Evolutionary conservation across 2,329 filamentous ascomycete genomes (phyloP), one percentile per base, ranked within the genome.

Genomic region (Colletotrichum abscissum): DNA sequence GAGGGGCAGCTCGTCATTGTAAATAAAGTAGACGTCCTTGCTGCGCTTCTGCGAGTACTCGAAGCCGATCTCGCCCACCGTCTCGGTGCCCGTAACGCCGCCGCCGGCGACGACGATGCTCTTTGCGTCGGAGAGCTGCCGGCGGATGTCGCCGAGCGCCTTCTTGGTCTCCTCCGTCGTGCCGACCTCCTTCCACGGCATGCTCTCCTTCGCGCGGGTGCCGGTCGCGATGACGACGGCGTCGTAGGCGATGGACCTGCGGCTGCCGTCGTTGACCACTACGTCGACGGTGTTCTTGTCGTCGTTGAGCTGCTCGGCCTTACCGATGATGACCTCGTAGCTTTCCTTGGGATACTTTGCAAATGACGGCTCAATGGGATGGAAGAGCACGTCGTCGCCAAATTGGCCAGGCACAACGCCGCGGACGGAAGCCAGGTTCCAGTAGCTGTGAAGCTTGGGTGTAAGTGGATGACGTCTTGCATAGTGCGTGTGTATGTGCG

Each of bases 191-290:
- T 90, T 91, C 79, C 86, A 90, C 0, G 89, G 88, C 80, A 87
- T 82, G 72, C 78, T 80, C 5, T 82, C 84, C 26, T 77, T 80
- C 38, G 84, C 82, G 33, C 81, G 81, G 3, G 86, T 80, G 8
- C 90, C 90, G 0, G 89, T 90, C 3, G 88, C 88, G 52, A 90
- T 79, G 38, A 90, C 83, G 8, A 90, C 82, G 30, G 89, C 85
- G 77, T 89, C 85, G 78, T 89, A 90, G 63, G 59, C 52, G 14
- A 89, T 70, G 4, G 77, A 77, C 26, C 81, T 81, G 64, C 78
- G 72, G 5, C 55, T 68, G 42, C 81, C 80, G n/a, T 77, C 75
- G 11, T 79, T 78, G 7, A 78, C 75, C 4, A 68, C 54, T 8
- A 88, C 78, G 24, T 81, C 80, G 58, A 88, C 82, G 4, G 80